Evolutionary conservation across 345 rosid genomes (phyloP), one percentile per base, ranked within the genome.

Genomic region (Rhodomyrtus tomentosa): DNA sequence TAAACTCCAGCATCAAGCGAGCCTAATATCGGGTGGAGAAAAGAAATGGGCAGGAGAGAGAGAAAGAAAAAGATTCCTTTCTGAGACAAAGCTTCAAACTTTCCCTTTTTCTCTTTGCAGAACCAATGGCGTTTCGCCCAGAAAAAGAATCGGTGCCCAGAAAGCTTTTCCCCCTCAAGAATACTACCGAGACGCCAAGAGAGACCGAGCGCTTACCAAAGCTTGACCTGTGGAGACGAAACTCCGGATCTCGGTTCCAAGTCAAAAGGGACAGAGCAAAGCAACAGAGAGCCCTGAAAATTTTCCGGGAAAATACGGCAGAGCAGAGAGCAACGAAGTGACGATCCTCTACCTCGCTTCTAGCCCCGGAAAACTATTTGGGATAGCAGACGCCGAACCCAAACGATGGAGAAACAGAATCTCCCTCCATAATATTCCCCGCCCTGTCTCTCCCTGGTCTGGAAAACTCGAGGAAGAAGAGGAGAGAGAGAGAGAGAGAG

Each of bases 381-480:
- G 36, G 27, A 73, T 13, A 56, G 51, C 20, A n/a, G 58, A 81
- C 50, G 89, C 14, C 83, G 81, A 85, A 82, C 59, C 72, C 42
- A 79, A 82, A 84, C 50, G 81, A 5, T 21, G 29, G 54, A 40
- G 79, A 83, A 82, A 81, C 73, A 42, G 84, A 84, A 85, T 83
- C 59, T 54, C 80, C 53, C 89, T 85, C 80, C 73, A 42, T 62
- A 84, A 84, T 83, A 49, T 73, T 22, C 56, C 86, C 76, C 74
- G 50, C 53, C 81, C 49, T 86, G 85, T 88, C 87, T 85, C 86
- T 86, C 88, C 83, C 84, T 55, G 88, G 80, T 90, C 91, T 86
- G 92, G 91, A 93, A 83, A 87, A 90, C 87, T 85, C 84, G 87
- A 40, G 88, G 87, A 87, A 87, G 88, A 84, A 81, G 85, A 52